phyloP scores from a whole-genome alignment of 2,329 filamentous ascomycete genomes.

The Aspergillus novoparasiticus region DNA sequence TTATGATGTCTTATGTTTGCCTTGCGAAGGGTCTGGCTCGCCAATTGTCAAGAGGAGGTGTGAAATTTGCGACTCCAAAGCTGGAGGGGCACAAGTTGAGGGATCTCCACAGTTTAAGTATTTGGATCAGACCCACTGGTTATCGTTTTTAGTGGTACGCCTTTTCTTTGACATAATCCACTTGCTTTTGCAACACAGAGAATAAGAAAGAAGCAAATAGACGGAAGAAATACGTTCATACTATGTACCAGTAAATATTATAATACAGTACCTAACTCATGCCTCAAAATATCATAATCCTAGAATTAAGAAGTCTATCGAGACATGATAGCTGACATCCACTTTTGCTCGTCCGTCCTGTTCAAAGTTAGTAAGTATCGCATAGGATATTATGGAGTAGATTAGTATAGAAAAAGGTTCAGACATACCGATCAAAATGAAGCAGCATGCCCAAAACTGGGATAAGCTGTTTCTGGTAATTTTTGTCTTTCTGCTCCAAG shows the following conservation, averaged over 20 bases:
- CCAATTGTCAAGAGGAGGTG: background rate
- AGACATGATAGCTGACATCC: slow-evolving; percentile 72
- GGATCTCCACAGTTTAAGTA: background rate
- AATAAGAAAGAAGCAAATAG: slow-evolving; percentile 6
- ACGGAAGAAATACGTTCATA: background rate
- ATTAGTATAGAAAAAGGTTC: background rate
- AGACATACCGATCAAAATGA: slow-evolving; percentile 63
- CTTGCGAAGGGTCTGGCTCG: background rate
- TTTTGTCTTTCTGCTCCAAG: slow-evolving; percentile 67
- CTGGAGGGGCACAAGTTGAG: background rate
- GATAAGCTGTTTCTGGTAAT: slow-evolving; percentile 67
- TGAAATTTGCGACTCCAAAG: background rate
- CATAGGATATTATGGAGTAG: too few relatives aligned
- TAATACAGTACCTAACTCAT: background rate
- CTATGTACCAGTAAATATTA: slow-evolving; percentile 8
- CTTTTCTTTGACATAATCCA: background rate
- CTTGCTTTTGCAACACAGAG: background rate
- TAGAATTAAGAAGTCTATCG: slow-evolving; percentile 31
- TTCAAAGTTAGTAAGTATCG: slow-evolving; percentile 23
- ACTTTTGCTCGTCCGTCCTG: slow-evolving; percentile 80
- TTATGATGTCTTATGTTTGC: slow-evolving; percentile 14
- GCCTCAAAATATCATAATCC: background rate
- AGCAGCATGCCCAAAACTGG: slow-evolving; percentile 67
- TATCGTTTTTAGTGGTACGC: background rate
- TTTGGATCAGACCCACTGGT: background rate